phyloP scores from a whole-genome alignment of 2,329 filamentous ascomycete species.

The Trichoderma sp. region DNA sequence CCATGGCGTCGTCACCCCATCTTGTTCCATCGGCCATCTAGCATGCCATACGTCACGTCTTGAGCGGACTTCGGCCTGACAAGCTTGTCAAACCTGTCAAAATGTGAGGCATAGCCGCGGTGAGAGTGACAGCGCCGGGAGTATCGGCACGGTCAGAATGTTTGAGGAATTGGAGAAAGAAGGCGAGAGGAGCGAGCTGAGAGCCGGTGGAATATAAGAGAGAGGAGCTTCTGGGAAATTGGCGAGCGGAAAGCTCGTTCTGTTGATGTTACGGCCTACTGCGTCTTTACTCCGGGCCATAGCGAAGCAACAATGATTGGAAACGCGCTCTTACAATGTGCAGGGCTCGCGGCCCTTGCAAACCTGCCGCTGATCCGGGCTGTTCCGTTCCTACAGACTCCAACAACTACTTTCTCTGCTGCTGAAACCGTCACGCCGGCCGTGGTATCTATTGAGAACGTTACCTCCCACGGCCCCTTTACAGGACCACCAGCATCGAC shows the following conservation, averaged over 20 bases:
- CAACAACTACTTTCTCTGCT: slow-evolving; percentile 44
- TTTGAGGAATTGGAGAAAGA: neutral
- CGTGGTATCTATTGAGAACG: slow-evolving; percentile 52
- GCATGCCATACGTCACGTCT: slow-evolving; percentile 1
- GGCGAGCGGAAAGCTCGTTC: neutral
- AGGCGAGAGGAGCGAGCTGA: neutral
- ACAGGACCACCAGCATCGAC: slow-evolving; percentile 66
- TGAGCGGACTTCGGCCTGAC: neutral
- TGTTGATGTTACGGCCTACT: neutral
- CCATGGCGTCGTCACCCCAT: slow-evolving; percentile 13
- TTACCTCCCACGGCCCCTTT: slow-evolving; percentile 71
- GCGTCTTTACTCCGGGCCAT: neutral
- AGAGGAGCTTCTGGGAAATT: neutral
- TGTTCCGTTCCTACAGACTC: neutral
- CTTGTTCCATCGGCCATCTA: neutral
- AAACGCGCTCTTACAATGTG: neutral
- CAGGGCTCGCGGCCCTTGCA: slow-evolving; percentile 10
- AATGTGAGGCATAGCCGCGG: neutral
- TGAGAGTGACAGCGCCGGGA: slow-evolving; percentile 6
- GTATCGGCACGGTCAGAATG: slow-evolving; percentile 1
- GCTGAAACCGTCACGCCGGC: slow-evolving; percentile 36
- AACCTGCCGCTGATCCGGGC: neutral
- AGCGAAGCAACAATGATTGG: neutral
- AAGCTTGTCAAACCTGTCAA: neutral
- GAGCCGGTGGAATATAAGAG: neutral